phyloP scores from a whole-genome alignment of 2,329 filamentous ascomycete species.

The Dothideomycetes sp. region DNA sequence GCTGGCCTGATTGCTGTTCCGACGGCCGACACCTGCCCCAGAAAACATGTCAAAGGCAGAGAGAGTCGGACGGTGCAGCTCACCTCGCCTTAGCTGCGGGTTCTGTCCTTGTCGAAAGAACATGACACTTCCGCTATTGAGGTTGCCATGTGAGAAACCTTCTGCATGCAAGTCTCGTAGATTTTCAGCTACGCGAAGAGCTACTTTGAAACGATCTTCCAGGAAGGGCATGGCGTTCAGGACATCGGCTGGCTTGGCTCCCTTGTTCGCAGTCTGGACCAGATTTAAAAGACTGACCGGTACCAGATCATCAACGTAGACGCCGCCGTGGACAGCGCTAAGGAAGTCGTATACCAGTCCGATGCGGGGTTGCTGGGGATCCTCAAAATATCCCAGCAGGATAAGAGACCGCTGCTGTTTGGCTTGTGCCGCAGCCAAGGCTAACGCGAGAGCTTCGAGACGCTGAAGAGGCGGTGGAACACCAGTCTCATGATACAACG shows the following conservation, averaged over 20 bases:
- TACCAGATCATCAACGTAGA: slow-evolving; percentile 20
- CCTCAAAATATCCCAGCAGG: slow-evolving; percentile 62
- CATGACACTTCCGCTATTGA: slow-evolving; percentile 56
- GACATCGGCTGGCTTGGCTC: slow-evolving; percentile 27
- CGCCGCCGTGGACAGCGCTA: slow-evolving; percentile 32
- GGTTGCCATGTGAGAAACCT: slow-evolving; percentile 59
- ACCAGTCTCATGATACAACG: slow-evolving; percentile 35
- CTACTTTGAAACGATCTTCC: slow-evolving; percentile 66
- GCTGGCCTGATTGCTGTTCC: slow-evolving; percentile 24
- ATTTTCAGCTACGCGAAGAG: slow-evolving; percentile 60
- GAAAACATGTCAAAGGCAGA: slow-evolving; percentile 68
- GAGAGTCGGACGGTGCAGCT: slow-evolving; percentile 58
- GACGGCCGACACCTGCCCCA: slow-evolving; percentile 10
- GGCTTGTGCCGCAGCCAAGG: slow-evolving; percentile 13
- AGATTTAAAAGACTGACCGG: slow-evolving; percentile 36
- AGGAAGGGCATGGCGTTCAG: slow-evolving; percentile 46
- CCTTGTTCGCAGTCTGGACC: slow-evolving; percentile 34
- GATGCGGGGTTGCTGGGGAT: slow-evolving; percentile 55
- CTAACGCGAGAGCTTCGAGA: slow-evolving; percentile 27
- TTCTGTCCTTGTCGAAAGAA: slow-evolving; percentile 44
- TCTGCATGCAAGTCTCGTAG: slow-evolving; percentile 63
- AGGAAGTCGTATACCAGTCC: slow-evolving; percentile 69
- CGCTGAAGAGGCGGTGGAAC: slow-evolving; percentile 34
- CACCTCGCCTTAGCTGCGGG: slow-evolving; percentile 30
- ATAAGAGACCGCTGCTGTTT: slow-evolving; percentile 34